These are phyloP conservation scores for Carex arenaria DNA, from an alignment of 202 grass and related monocot genomes.

Conservation along the genomic window DNA sequence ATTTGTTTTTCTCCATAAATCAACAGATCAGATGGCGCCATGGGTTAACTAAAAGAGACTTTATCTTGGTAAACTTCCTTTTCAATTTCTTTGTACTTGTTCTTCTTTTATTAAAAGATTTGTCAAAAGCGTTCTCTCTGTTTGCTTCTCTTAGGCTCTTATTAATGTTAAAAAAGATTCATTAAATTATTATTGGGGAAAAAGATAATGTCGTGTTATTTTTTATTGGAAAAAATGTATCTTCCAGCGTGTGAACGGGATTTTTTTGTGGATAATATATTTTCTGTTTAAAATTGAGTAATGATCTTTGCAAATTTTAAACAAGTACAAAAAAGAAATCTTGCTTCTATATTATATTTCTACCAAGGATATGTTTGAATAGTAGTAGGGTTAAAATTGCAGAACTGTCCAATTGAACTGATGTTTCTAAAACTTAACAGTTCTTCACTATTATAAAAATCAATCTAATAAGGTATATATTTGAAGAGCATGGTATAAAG, in stretches of 20 bases:
- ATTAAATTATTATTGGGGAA: not conserved
- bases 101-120: not conserved
- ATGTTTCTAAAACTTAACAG: not conserved
- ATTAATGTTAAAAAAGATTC: not conserved
- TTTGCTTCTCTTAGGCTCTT: not conserved
- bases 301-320: not conserved
- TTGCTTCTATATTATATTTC: not conserved
- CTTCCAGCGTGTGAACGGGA: not conserved
- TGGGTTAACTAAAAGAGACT: constrained; percentile 1
- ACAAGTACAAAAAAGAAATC: not conserved
- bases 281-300: not conserved
- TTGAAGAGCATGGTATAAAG: not conserved
- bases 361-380: no score
- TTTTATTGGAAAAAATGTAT: not conserved
- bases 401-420: not conserved
- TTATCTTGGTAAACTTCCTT: not conserved
- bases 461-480: not conserved
- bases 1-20: not conserved
- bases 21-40: not conserved
- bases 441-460: not conserved
- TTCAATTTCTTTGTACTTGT: not conserved
- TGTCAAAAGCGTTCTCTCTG: not conserved
- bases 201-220: not conserved
- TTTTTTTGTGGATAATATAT: not conserved
- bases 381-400: not conserved